Base-by-base conservation (phyloP, 768 basidiomycete genomes). In the Psilocybe sp. region DNA sequence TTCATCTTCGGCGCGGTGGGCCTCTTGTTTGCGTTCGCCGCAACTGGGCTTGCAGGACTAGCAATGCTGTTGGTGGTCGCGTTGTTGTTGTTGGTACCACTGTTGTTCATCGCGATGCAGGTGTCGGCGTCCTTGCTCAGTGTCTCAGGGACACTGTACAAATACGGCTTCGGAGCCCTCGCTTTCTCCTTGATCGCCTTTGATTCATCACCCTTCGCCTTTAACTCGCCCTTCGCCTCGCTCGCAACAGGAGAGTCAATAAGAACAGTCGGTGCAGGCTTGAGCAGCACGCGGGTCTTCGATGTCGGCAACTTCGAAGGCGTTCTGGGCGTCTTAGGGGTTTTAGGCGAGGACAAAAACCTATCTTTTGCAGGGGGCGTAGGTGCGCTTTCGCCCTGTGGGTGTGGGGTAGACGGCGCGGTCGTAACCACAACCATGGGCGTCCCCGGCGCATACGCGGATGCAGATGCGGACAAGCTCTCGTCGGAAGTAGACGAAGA, bases 1-100 rank as follows among this genome's bases (percentile, higher is more conserved):
- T 78, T 82, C 75, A 78, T 77, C 18, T 72, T 41, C 15, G 49
- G 49, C 11, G 49, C 40, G 35, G 35, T 41, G 3, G 34, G 18
- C 1, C 34, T 20, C 16, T 20, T 14, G 14, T 32, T 36, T 10
- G 35, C 11, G 4, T 14, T 23, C 12, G 23, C 13, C 15, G 18
- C 14, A 15, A 40, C 37, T 11, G 38, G 11, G 32, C 33, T 14
- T 23, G 33, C 18, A 12, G 35, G 33, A 11, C 18, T 14, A 2
- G 33, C 44, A 23, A 37, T 36, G 45, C 40, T 20, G 12, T 39
- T 40, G 5, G 38, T 3, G 1, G 46, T 6, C 14, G 38, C 38
- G 38, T n/a, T 14, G 15, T 15, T 31, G 19, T 36, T 31, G 36
- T 35, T 23, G 8, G 7, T 23, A 40, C 31, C 34, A 35, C 16